phyloP scores from a whole-genome alignment of 257 asterid genomes.

The Fraxinus quadrangulata region DNA sequence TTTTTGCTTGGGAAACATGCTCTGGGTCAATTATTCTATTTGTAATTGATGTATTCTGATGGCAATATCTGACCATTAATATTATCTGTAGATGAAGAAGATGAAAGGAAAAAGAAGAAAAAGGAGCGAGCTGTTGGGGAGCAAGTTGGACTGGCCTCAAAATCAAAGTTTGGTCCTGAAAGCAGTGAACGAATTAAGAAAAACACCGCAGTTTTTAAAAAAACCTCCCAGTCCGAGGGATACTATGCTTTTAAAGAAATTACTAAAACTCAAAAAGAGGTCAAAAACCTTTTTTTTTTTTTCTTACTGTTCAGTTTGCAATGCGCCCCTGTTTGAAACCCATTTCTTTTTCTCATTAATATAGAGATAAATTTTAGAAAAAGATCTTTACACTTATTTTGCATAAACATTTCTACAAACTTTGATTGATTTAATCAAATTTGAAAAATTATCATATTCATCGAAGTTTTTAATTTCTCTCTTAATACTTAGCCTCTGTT shows the following conservation, averaged over 20 bases:
- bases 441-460: too few species aligned
- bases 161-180: conserved; percentile 53
- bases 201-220: conserved; percentile 46
- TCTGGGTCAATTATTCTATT: neutral
- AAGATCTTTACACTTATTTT: too few species aligned
- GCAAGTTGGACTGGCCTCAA: conserved; percentile 52
- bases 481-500: too few species aligned
- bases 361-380: too few species aligned
- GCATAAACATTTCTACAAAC: too few species aligned
- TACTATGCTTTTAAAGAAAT: conserved; percentile 44
- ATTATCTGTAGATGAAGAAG: conserved; percentile 71
- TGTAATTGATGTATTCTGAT: neutral
- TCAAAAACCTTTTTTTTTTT: conserved; percentile 14
- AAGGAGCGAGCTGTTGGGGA: conserved; percentile 53
- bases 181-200: conserved; percentile 59
- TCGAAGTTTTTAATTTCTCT: too few species aligned
- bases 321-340: neutral
- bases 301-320: neutral
- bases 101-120: conserved; percentile 80
- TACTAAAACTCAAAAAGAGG: conserved; percentile 65
- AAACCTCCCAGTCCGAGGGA: conserved; percentile 51
- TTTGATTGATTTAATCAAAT: too few species aligned
- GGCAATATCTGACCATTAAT: conserved; percentile 25
- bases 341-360: too few species aligned
- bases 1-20: neutral